Evolutionary conservation across 2,329 filamentous ascomycete species (phyloP).

Genomic region (Lachnellula arida): DNA sequence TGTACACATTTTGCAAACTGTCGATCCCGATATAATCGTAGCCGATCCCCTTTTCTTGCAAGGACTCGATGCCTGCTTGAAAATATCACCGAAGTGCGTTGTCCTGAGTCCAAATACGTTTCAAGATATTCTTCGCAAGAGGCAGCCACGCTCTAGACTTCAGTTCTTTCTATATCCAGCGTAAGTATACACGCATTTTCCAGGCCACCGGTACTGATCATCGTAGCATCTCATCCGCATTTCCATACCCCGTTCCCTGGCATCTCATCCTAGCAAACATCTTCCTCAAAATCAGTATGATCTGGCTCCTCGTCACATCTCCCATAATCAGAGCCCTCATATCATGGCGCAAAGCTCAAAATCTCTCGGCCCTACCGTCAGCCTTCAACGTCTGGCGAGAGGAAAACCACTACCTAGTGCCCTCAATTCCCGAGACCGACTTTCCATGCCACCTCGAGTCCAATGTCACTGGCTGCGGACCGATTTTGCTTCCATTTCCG

Average conservation of each 20-base stretch:
- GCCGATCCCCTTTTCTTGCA: slow-evolving; percentile 42
- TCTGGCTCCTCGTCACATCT: slow-evolving; percentile 18
- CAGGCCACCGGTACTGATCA: slow-evolving; percentile 21
- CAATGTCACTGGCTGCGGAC: slow-evolving; percentile 43
- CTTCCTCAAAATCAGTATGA: slow-evolving; percentile 32
- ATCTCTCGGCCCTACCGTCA: slow-evolving; percentile 22
- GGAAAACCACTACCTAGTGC: slow-evolving; percentile 26
- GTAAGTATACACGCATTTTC: slow-evolving; percentile 27
- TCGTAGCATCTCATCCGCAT: slow-evolving; percentile 40
- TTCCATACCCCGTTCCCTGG: slow-evolving; percentile 43
- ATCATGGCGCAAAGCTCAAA: slow-evolving; percentile 24
- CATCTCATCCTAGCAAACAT: slow-evolving; percentile 40
- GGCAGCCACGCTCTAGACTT: slow-evolving; percentile 34
- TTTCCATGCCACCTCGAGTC: slow-evolving; percentile 37
- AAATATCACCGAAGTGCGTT: slow-evolving; percentile 32
- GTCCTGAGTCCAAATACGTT: slow-evolving; percentile 42
- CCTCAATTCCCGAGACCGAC: slow-evolving; percentile 21
- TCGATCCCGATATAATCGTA: slow-evolving; percentile 38
- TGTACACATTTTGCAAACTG: slow-evolving; percentile 34
- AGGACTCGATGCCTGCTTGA: slow-evolving; percentile 39
- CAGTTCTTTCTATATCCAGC: slow-evolving; percentile 36
- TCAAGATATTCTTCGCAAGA: slow-evolving; percentile 36
- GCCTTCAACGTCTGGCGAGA: slow-evolving; percentile 29
- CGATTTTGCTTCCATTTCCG: slow-evolving; percentile 37
- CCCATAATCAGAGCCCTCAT: slow-evolving; percentile 21